Evolutionary conservation across 768 basidiomycete genomes (phyloP), one percentile per base, ranked within the genome.

Genomic region (Erythrobasidium yunnanense): DNA sequence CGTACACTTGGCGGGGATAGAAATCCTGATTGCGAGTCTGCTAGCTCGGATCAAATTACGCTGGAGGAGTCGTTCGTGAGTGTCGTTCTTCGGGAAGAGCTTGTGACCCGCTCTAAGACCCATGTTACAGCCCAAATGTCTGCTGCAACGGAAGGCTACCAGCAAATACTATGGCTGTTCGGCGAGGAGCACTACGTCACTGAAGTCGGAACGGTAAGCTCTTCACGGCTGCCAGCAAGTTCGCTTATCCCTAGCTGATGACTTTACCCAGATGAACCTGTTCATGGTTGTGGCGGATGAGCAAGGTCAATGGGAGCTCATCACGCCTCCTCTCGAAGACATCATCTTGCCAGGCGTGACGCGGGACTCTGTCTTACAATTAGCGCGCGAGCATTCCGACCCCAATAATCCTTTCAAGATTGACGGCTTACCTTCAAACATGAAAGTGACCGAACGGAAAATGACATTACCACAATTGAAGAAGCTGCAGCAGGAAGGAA

Each of bases 301-400:
- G 7, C 82, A 85, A 70, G 85, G 83, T 1, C 79, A 65, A 68
- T n/a, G 18, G 45, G 90, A 96, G 74, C 80, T 95, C 57, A 80
- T 89, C 69, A 95, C 93, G 0, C 88, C 92, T 1, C 87, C 89
- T 15, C 78, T 95, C 67, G 89, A 87, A 74, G 90, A 91, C 54
- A 86, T 88, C 77, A 89, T 96, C 72, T 83, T 97, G 1, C 90
- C 91, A 1, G 73, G 92, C 49, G 84, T 96, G 25, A 95, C 91
- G 5, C 84, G 92, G 68, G 86, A 87, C 72, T 90, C 88, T 27
- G 84, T 88, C 46, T 81, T 95, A 38, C 72, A 80, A 0, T 84
- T 96, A 47, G 82, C 83, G 2, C 78, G 82, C 17, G 84, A 83
- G 7, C 87, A 88, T 69, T 77, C 79, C 0, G 35, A 42, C 38